Evolutionary conservation across 495 filamentous ascomycete species (phyloP), one percentile per base, ranked within the genome.

Genomic region (Tetracladium marchalianum): DNA sequence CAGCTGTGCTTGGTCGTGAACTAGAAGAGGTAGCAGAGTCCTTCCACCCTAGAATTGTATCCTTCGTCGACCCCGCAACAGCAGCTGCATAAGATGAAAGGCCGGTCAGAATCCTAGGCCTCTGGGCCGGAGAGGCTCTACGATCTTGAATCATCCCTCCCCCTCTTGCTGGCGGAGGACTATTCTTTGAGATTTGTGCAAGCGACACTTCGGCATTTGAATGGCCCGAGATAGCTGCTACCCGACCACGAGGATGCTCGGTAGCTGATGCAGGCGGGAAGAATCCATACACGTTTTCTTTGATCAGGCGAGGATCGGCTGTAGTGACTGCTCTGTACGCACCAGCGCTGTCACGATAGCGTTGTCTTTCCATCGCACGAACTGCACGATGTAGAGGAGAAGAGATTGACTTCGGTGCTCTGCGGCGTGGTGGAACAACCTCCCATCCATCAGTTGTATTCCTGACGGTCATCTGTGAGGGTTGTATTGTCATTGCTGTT

Each of bases 301-400:
- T 40, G 36, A 7, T 50, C 5, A 49, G 34, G 1, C 70, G 62
- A 0, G 73, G 71, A 47, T 75, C 70, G 43, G 63, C 61, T 18
- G 54, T 56, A n/a, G 40, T 52, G 4, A 59, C 54, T 13, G 68
- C 63, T 47, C 72, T 59, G 66, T 66, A 77, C 10, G 73, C 54
- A 24, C 72, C 72, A 8, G 63, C 71, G 5, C 61, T 65, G 41
- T 75, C 70, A 24, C 62, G 68, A 43, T 73, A 74, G 27, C 68
- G 61, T 43, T 64, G 56, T 5, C 54, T 51, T 24, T 64, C 61
- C 18, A 67, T 61, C 36, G 59, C 58, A 43, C 54, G 64, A 27
- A 72, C 61, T 12, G 70, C 70, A 5, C 71, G 57, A 53, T 75
- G 70, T 13, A 66, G 49, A 35, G 57, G 31, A 42, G 45, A 51